Conservation (phyloP, 164 flowering plant species). For the Paratinospora sagittata region DNA sequence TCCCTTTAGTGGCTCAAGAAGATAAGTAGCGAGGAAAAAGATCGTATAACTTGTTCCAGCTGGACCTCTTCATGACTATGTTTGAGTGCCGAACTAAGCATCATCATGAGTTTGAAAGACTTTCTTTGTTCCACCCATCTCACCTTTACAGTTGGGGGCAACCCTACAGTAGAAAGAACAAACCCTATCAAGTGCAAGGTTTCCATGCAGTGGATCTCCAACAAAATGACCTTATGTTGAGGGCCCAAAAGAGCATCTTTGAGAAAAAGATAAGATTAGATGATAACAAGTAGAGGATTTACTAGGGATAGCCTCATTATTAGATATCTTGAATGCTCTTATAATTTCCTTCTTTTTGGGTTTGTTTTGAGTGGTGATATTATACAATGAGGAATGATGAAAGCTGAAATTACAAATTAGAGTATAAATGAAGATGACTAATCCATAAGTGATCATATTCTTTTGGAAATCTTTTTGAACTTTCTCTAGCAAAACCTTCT, state of each 20-base stretch:
- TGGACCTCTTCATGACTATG: slow-evolving; percentile 7
- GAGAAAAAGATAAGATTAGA: not conserved
- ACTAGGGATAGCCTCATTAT: not conserved
- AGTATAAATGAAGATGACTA: not conserved
- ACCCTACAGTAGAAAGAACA: not conserved
- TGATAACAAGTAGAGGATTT: not conserved
- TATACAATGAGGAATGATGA: not conserved
- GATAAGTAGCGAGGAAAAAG: not conserved
- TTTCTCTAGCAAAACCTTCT: not conserved
- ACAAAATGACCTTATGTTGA: not conserved
- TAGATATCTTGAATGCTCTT: not conserved
- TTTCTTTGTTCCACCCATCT: slow-evolving; percentile 7
- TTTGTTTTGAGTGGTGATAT: not conserved
- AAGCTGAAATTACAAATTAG: not conserved
- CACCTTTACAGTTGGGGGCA: slow-evolving; percentile 12
- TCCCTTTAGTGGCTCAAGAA: not conserved
- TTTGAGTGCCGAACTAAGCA: not conserved
- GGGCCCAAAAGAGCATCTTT: not conserved
- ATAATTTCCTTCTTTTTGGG: not conserved
- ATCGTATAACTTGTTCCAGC: slow-evolving; percentile 7
- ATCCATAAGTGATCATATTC: not conserved
- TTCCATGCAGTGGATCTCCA: slow-evolving; percentile 1
- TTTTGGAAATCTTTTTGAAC: not conserved
- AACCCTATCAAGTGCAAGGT: slow-evolving; percentile 5
- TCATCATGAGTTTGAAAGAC: slow-evolving; percentile 11